Evolutionary conservation across 2,329 filamentous ascomycete species (phyloP), one percentile per base, ranked within the genome.

Genomic region (Sarocladium kiliense): DNA sequence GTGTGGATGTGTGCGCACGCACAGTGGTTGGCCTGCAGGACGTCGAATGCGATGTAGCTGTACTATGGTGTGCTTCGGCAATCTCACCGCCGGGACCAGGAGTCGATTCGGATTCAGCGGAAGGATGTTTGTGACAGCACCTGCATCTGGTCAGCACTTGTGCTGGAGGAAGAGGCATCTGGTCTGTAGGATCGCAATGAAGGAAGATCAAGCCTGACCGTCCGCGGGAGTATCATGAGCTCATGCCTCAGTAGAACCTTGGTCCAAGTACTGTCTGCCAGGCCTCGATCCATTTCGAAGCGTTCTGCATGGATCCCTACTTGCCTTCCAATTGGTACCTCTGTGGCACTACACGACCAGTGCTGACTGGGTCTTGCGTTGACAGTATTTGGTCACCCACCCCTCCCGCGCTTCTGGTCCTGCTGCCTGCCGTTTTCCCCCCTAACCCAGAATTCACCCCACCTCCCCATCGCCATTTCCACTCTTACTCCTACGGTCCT

Each of bases 31-130:
- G 30, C 7, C 30, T 32, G 30, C 30, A 32, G 6, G 30, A 32
- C 7, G 7, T 32, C 30, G 12, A 32, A 12, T 32, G 30, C 21
- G 21, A 44, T 44, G 41, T 44, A 25, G n/a, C n/a, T n/a, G n/a
- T 25, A 18, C 11, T 10, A 44, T 47, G 44, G 44, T 47, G 44
- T 47, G 23, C 44, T 47, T 47, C 44, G 44, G 44, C 25, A 47
- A 47, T 47, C 44, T 47, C 44, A 47, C 44, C 44, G 44, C 44
- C 21, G 23, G 44, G 25, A 16, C 44, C 5, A 21, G 23, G 4
- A 47, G 16, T 47, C 44, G 44, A 47, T 16, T 47, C 44, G 44
- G 44, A 27, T 6, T 47, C 12, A 12, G 27, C 44, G 44, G 44
- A 44, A n/a, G 25, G 21, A 10, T 7, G 25, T 27, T n/a, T n/a